These are phyloP conservation scores for Fusarium burgessii DNA, from an alignment of 2,329 filamentous ascomycete species.

Conservation along the genomic window DNA sequence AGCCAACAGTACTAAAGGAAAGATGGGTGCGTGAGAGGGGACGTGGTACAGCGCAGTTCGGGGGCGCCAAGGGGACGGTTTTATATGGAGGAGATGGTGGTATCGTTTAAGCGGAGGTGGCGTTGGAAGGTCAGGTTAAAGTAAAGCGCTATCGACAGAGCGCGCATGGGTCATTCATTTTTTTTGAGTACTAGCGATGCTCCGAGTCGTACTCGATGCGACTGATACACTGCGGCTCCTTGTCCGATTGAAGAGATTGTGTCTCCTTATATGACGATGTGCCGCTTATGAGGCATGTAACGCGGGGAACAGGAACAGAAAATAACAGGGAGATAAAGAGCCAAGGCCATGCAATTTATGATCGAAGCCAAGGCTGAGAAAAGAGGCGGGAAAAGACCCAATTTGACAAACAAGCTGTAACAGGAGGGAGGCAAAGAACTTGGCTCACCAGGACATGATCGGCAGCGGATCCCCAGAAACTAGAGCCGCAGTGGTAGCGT, in stretches of 20 bases:
- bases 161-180: constrained; percentile 1
- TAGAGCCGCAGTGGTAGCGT: constrained; percentile 28
- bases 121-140: constrained; percentile 41
- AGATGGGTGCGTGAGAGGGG: constrained; percentile 17
- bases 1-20: constrained; percentile 15
- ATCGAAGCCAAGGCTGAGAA: constrained; percentile 28
- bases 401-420: constrained; percentile 26
- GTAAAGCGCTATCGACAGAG: constrained; percentile 37
- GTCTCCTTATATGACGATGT: constrained; percentile 29
- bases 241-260: constrained; percentile 17
- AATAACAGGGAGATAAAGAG: constrained; percentile 12
- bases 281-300: constrained; percentile 27
- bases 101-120: constrained; percentile 45
- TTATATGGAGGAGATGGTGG: constrained; percentile 38
- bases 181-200: constrained; percentile 2
- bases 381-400: constrained; percentile 2
- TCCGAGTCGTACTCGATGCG: constrained; percentile 14
- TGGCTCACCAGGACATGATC: constrained; percentile 46
- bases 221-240: constrained; percentile 24
- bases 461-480: constrained; percentile 36
- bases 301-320: constrained; percentile 22
- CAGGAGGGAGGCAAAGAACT: constrained; percentile 35
- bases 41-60: constrained; percentile 14
- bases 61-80: constrained; percentile 19
- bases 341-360: constrained; percentile 16